Evolutionary conservation across 768 basidiomycete genomes (phyloP).

Genomic region (Hericium erinaceus): DNA sequence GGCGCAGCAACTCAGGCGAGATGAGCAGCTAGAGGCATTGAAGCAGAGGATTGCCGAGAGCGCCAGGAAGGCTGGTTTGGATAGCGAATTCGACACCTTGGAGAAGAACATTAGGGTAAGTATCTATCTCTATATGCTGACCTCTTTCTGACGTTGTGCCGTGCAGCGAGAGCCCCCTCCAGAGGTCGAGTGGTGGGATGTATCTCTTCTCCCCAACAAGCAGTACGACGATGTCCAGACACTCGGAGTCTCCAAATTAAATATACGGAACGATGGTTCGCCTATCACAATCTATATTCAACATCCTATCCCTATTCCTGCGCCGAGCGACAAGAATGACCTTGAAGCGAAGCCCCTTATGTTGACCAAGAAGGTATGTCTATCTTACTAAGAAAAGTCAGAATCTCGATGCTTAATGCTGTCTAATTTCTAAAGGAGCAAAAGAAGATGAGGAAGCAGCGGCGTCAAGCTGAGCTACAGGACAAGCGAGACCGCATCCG

Average conservation of each 20-base stretch:
- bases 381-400: not conserved
- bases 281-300: slow-evolving; percentile 89
- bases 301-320: slow-evolving; percentile 94
- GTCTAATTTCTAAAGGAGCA: slow-evolving; percentile 46
- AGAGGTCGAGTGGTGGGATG: slow-evolving; percentile 96
- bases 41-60: slow-evolving; percentile 91
- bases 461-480: slow-evolving; percentile 79
- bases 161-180: slow-evolving; percentile 79
- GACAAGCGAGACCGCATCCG: slow-evolving; percentile 92
- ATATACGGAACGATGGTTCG: slow-evolving; percentile 56
- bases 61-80: slow-evolving; percentile 87
- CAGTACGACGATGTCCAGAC: slow-evolving; percentile 63
- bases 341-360: slow-evolving; percentile 76
- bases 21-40: slow-evolving; percentile 78
- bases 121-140: not conserved
- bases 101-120: slow-evolving; percentile 83
- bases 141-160: not conserved
- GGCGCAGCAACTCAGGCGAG: slow-evolving; percentile 62
- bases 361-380: slow-evolving; percentile 76
- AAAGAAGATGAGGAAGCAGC: slow-evolving; percentile 94
- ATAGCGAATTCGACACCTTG: slow-evolving; percentile 84
- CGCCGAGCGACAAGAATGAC: slow-evolving; percentile 79
- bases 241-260: slow-evolving; percentile 45
- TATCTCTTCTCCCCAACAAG: slow-evolving; percentile 69
- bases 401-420: not conserved